phyloP scores from a whole-genome alignment of 1,139 yeast species.

The Casaregolazyma lundiana region DNA sequence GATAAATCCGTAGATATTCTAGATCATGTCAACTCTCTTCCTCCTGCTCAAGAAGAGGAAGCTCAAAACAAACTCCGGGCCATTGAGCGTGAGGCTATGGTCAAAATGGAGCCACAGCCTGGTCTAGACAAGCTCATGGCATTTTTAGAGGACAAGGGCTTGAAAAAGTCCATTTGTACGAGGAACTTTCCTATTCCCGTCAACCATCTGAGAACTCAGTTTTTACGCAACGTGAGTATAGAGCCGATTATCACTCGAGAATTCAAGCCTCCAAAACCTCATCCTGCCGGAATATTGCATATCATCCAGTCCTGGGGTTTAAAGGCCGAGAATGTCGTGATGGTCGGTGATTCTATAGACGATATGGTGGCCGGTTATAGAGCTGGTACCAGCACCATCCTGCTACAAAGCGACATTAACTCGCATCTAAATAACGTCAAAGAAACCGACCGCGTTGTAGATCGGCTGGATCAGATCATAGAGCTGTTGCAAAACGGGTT shows the following conservation, averaged over 20 bases:
- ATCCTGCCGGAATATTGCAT: conserved; percentile 54
- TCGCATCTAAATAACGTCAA: conserved; percentile 35
- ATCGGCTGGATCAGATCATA: conserved; percentile 40
- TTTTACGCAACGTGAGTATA: conserved; percentile 41
- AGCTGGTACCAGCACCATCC: conserved; percentile 55
- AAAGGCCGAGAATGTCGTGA: conserved; percentile 44
- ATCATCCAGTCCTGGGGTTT: conserved; percentile 46
- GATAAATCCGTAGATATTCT: conserved; percentile 48
- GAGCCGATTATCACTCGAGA: conserved; percentile 56
- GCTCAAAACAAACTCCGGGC: conserved; percentile 46
- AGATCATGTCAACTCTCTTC: conserved; percentile 42
- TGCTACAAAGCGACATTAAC: conserved; percentile 48
- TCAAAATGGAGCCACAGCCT: conserved; percentile 51
- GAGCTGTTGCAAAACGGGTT: conserved; percentile 37
- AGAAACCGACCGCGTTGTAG: conserved; percentile 42
- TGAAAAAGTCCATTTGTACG: conserved; percentile 55
- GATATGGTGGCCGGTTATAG: conserved; percentile 56
- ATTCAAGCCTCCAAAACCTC: conserved; percentile 61
- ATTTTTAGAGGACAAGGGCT: conserved; percentile 32
- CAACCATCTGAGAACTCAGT: conserved; percentile 42
- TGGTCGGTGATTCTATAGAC: conserved; percentile 68
- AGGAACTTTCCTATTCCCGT: conserved; percentile 54
- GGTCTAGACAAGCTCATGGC: conserved; percentile 34
- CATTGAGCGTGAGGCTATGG: conserved; percentile 56
- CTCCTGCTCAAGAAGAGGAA: conserved; percentile 36